Evolutionary conservation across 441 rosid species (phyloP).

Genomic region (Euphorbia schlechtendalii): DNA sequence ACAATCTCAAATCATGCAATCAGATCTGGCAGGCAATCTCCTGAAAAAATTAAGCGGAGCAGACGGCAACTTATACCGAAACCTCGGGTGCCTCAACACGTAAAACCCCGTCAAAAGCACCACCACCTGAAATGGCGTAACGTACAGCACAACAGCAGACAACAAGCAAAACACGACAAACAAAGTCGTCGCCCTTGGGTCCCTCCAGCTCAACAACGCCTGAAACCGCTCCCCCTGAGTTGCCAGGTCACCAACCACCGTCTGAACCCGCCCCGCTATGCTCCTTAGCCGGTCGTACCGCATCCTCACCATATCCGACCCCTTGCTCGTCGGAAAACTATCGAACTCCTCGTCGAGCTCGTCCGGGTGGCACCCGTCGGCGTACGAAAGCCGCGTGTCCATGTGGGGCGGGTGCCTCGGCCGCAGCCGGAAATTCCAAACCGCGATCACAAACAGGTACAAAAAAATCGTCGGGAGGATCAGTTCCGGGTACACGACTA

Average conservation of each 20-base stretch:
- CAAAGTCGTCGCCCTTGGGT: constrained; percentile 76
- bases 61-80: constrained; percentile 73
- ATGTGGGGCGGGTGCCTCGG: constrained; percentile 79
- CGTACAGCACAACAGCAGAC: constrained; percentile 60
- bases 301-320: constrained; percentile 64
- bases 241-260: constrained; percentile 70
- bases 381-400: constrained; percentile 71
- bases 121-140: constrained; percentile 59
- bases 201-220: constrained; percentile 75
- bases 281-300: constrained; percentile 77
- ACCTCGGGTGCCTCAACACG: constrained; percentile 66
- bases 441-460: constrained; percentile 67
- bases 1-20: constrained; percentile 59
- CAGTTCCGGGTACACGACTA: constrained; percentile 68
- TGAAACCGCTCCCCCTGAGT: constrained; percentile 77
- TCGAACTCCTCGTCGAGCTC: constrained; percentile 89
- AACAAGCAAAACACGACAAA: constrained; percentile 62
- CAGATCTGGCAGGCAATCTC: constrained; percentile 65
- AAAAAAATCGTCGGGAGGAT: constrained; percentile 74
- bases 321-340: constrained; percentile 61
- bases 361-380: constrained; percentile 72
- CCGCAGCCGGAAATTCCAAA: constrained; percentile 75
- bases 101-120: constrained; percentile 53
- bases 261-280: constrained; percentile 74
- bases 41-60: constrained; percentile 77